Evolutionary conservation across 1,284 basidiomycete genomes (phyloP).

Genomic region (Microbotryum scabiosae): DNA sequence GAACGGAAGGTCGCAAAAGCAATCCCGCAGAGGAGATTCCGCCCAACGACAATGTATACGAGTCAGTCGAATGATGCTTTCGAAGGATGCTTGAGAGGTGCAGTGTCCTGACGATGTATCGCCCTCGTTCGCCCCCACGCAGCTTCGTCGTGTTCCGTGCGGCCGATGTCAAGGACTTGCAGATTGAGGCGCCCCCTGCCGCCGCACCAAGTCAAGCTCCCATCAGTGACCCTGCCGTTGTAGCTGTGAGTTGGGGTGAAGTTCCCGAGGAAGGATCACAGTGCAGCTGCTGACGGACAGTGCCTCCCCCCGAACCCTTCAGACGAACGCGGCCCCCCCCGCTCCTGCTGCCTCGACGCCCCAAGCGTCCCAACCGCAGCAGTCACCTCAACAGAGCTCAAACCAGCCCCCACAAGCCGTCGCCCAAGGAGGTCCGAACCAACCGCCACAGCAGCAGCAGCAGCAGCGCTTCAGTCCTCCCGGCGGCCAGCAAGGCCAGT

Average conservation of each 20-base stretch:
- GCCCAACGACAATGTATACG: conserved; percentile 34
- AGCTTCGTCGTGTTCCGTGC: conserved; percentile 38
- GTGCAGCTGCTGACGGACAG: too few species aligned
- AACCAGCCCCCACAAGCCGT: conserved; percentile 7
- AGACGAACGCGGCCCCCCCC: conserved; percentile 2
- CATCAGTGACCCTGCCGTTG: conserved; percentile 35
- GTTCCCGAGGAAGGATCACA: too few species aligned
- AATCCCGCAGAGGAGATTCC: conserved; percentile 35
- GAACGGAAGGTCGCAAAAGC: conserved; percentile 35
- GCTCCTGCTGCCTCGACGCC: not conserved
- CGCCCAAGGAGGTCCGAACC: not conserved
- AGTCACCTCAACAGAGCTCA: conserved; percentile 11
- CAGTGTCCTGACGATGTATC: not conserved
- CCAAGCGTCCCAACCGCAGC: not conserved
- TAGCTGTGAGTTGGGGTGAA: conserved; percentile 28
- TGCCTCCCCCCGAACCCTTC: not conserved
- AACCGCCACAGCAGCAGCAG: conserved; percentile 17
- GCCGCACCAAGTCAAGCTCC: conserved; percentile 20
- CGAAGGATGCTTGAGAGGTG: not conserved
- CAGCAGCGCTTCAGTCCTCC: conserved; percentile 15
- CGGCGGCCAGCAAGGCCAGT: conserved; percentile 9
- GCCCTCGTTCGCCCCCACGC: not conserved
- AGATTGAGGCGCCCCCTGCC: conserved; percentile 33
- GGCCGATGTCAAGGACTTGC: conserved; percentile 37
- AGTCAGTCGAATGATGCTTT: conserved; percentile 20